Base-by-base conservation (phyloP, 2,329 filamentous ascomycete species). In the Apiospora sp. region DNA sequence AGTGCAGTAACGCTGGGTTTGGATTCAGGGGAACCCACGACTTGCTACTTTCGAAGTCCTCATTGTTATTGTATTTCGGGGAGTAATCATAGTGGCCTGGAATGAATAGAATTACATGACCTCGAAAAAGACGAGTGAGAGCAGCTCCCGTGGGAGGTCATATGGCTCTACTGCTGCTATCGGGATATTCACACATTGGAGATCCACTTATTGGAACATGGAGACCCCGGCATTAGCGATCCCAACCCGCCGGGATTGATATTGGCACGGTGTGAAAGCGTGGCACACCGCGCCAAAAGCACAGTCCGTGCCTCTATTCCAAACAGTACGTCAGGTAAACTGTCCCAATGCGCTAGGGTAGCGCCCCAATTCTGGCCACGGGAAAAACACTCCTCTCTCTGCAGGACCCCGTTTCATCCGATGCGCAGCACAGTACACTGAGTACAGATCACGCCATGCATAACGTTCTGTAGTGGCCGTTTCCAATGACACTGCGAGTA, bases 161-260 rank as follows among this genome's bases (percentile, higher is more conserved):
- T 61, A 37, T 1, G 48, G 14, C 19, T 22, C 13, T 43, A 67
- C 34, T 49, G 67, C 41, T 54, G 43, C 41, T 54, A 43, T 73
- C 72, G 72, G 72, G 68, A 72, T 68, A 72, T 73, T 72, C 67
- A 73, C 72, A 73, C 72, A 68, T 71, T 27, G 22, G 51, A 27
- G 70, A 68, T 61, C 71, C 72, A 70, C 72, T 61, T 27, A 14
- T 51, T 24, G 37, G 34, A 41, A 14, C 41, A 24, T 6, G 24
- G 14, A 1, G 4, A n/a, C 34, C 58, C 34, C n/a, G 58, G 34
- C 4, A 16, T 44, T 41, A 64, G 30, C 13, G 58, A 22, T n/a
- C 30, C 34, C 22, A 24, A 7, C 41, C 22, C 5, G 8, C 10
- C 8, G 34, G 22, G 19, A 22, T n/a, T 7, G 4, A 3, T 12